Base-by-base conservation (phyloP, 495 filamentous ascomycete species). In the Penicillium turbatum region DNA sequence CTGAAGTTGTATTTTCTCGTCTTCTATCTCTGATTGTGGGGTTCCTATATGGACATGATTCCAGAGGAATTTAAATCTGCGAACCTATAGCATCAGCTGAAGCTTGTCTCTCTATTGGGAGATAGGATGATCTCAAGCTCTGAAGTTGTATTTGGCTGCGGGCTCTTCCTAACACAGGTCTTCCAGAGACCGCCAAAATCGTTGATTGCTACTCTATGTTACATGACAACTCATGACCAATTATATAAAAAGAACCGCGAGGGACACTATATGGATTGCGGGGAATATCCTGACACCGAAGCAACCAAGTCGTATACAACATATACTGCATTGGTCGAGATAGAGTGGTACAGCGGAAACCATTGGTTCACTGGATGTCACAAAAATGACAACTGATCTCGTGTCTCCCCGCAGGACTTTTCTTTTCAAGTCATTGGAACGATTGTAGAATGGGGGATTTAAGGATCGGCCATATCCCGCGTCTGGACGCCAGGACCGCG, bases 251-350 rank as follows among this genome's bases (percentile, higher is more conserved):
- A 15, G 26, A 45, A 26, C 16, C 6, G 2, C 12, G 11, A 5
- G 8, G 16, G 10, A 13, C 3, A 2, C 17, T 11, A 48, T 38
- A 13, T 6, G 8, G 17, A 37, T 3, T 26, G 21, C 31, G 31
- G 21, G 46, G 46, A 29, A 26, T 38, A 49, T 37, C 46, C 46
- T 36, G n/a, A n/a, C n/a, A n/a, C n/a, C n/a, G 35, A 15, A 26
- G 17, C 10, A 36, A 29, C 19, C 21, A 49, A 16, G 32, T 4
- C 5, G 19, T 31, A 24, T 37, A 30, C 12, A 27, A 19, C 16
- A 12, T 21, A 12, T 13, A 32, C 35, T 31, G 27, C 27, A 40
- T 30, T 12, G 12, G 30, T 16, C 17, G 4, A n/a, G 15, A 32
- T 6, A 7, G 24, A 51, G 37, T 51, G 13, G 13, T 26, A 36